Evolutionary conservation across 192 early-diverging fungal genomes (phyloP).

Genomic region (Pecoramyces ruminantium): DNA sequence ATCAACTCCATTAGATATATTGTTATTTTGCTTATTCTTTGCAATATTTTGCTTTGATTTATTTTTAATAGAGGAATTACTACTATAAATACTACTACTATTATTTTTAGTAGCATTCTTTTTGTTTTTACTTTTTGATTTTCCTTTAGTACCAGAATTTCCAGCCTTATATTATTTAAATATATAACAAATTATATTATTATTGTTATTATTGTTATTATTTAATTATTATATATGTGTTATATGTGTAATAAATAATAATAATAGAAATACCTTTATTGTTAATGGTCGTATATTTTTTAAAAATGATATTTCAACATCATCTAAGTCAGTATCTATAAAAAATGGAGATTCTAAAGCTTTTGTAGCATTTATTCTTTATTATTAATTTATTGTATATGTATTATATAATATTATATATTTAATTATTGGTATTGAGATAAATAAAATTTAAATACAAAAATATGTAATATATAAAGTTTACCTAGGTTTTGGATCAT

Average conservation of each 20-base stretch:
- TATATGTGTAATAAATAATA: too few species aligned
- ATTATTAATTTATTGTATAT: too few species aligned
- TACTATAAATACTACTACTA: background rate
- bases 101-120: background rate
- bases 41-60: background rate
- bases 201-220: too few species aligned
- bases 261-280: background rate
- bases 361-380: background rate
- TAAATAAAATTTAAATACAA: too few species aligned
- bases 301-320: background rate
- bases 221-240: too few species aligned
- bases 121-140: background rate
- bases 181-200: too few species aligned
- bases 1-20: background rate
- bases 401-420: too few species aligned
- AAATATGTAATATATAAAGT: too few species aligned
- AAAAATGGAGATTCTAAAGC: background rate
- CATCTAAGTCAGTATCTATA: background rate
- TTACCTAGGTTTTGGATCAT: background rate
- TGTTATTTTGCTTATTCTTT: background rate
- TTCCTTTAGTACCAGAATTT: background rate
- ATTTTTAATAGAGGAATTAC: background rate
- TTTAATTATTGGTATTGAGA: too few species aligned
- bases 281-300: background rate
- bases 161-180: background rate